Base-by-base conservation (phyloP, 495 filamentous ascomycete genomes). In the Xylaria intraflava region DNA sequence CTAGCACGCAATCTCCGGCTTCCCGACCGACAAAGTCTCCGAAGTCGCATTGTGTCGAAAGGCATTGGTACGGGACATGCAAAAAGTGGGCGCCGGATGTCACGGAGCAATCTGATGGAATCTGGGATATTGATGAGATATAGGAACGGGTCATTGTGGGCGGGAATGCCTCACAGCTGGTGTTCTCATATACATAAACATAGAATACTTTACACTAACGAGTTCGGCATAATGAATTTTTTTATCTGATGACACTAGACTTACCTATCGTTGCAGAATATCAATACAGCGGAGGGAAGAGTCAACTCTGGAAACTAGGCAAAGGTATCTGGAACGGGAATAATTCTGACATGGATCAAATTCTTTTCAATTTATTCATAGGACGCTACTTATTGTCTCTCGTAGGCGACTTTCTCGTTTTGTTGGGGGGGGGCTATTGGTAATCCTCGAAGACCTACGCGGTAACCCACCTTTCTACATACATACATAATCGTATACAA, bases 41-140 rank as follows among this genome's bases (percentile, higher is more conserved):
- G 11, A 66, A 59, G 22, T 58, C 62, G 0, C 63, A 54, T 47
- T 76, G 73, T 50, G 51, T 69, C 4, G 47, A 63, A 4, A 60
- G 69, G 22, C 65, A 64, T 38, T 77, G 72, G 75, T 62, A 67
- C 26, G 72, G 75, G 2, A 57, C 58, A 53, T 78, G 75, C 55
- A 69, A 66, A 42, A 57, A 75, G 30, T 75, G 70, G 68, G 64
- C 53, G 36, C 46, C 27, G 0, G 42, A 22, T 20, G 40, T 49
- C 22, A 33, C 19, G 9, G 30, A 47, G 14, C 51, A 48, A 22
- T 2, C 45, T 0, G 20, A 48, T 1, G 16, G 41, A 8, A 42
- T 45, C 14, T 66, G 64, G 64, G 46, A 38, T 16, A 49, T 59
- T 29, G 64, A 58, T 20, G 64, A 66, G 46, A 66, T 66, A 53